phyloP scores from a whole-genome alignment of 2,329 filamentous ascomycete species.

The Teratosphaeria destructans region DNA sequence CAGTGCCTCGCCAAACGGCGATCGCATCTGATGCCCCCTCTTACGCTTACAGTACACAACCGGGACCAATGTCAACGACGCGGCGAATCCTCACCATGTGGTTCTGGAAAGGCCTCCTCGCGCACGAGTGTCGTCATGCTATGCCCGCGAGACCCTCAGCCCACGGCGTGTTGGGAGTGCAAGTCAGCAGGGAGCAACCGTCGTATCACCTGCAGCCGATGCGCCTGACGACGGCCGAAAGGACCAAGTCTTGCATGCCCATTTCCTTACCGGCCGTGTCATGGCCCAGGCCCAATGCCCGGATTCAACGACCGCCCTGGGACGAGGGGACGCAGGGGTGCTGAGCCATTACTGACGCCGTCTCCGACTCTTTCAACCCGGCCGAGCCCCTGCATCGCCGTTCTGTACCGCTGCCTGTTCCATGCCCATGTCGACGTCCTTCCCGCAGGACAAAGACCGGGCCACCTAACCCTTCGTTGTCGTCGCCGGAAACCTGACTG shows the following conservation, averaged over 20 bases:
- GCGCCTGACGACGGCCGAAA: not conserved
- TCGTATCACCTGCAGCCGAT: not conserved
- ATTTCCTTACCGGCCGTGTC: not conserved
- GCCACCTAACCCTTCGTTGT: not conserved
- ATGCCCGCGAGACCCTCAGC: not conserved
- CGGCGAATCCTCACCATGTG: not conserved
- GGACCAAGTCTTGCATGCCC: not conserved
- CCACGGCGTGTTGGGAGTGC: not conserved
- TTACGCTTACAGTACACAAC: not conserved
- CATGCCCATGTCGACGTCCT: not conserved
- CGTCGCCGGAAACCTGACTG: not conserved
- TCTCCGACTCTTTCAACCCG: not conserved
- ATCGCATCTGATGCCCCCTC: not conserved
- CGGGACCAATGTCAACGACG: not conserved
- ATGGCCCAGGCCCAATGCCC: not conserved
- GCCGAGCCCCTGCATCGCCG: not conserved
- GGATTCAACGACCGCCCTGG: not conserved
- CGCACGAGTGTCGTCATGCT: not conserved
- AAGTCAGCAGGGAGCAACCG: not conserved
- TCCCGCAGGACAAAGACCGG: not conserved
- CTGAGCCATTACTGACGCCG: not conserved
- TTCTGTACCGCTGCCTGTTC: not conserved
- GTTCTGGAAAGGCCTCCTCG: not conserved
- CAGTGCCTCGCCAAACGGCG: not conserved
- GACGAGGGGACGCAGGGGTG: not conserved